Base-by-base conservation (phyloP, 768 basidiomycete species). In the Porphyrellus cyaneotinctus region DNA sequence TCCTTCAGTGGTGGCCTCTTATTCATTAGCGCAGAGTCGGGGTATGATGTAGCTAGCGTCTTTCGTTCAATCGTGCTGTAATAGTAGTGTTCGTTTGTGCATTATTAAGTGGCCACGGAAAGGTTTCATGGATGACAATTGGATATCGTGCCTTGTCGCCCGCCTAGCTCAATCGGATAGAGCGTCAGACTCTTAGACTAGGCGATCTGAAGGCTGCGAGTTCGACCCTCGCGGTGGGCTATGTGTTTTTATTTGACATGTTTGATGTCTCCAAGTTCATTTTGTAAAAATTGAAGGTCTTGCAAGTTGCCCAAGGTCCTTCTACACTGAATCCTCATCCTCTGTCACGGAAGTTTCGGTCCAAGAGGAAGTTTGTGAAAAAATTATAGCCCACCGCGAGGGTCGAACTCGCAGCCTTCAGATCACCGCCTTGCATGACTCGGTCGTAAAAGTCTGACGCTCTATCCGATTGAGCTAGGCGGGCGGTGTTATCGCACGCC, bases 361-460 rank as follows among this genome's bases (percentile, higher is more conserved):
- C n/a, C n/a, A n/a, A n/a, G n/a, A n/a, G n/a, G n/a, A n/a, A n/a
- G n/a, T n/a, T n/a, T n/a, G 10, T 20, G 14, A 14, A 38, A 46
- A 53, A 53, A 48, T 2, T n/a, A 17, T 82, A 84, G 83, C 83
- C 84, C 83, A 84, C 82, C 83, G 84, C 84, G 84, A 83, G 84
- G 83, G 77, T 85, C 84, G 84, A 85, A 85, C 84, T 83, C 84
- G 84, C 84, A 85, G 81, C 84, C 84, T 85, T 85, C 81, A 85
- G 84, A 85, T 46, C 69, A 73, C 77, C 76, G 74, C 77, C 60
- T 65, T 67, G 65, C 47, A 63, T 60, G 50, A 62, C 53, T 59
- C 31, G 66, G 60, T 54, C 50, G 59, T 80, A 80, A 79, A 75
- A 79, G 79, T 79, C 78, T 81, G 78, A 80, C 78, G 78, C 78